Percentiles rank a stretch among this genome's conserved stretches.
Evolutionary conservation across 2,329 filamentous ascomycete species (phyloP).

Genomic region (Septoria petroselini): DNA sequence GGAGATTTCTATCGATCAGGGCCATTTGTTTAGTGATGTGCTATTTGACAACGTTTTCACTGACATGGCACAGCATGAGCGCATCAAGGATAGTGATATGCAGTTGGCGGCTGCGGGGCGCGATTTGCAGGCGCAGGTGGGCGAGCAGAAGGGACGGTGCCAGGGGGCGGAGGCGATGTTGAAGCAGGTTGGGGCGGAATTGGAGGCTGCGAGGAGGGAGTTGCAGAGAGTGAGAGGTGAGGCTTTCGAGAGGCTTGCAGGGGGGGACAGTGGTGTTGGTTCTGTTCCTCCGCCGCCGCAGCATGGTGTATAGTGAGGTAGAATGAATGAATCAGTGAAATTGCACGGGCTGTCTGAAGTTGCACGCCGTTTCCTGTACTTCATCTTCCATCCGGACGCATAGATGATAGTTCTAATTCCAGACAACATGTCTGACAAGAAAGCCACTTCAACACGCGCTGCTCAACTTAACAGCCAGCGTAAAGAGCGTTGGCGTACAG

Average conservation of each 20-base stretch:
- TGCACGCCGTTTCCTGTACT: no score
- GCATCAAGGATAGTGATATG: constrained; percentile 27
- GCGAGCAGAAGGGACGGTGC: constrained; percentile 24
- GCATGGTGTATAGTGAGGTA: constrained; percentile 1
- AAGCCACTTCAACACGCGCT: no score
- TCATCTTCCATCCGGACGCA: no score
- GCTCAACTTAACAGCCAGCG: not conserved
- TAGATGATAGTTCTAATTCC: no score
- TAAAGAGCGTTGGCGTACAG: constrained; percentile 44
- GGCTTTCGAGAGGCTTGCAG: constrained; percentile 31
- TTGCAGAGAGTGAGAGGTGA: constrained; percentile 35
- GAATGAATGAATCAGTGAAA: not conserved
- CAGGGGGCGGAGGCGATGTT: constrained; percentile 18
- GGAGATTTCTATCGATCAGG: constrained; percentile 32
- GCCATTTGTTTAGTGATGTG: constrained; percentile 33
- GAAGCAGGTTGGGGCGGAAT: constrained; percentile 19
- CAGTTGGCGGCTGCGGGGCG: constrained; percentile 27
- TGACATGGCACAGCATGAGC: constrained; percentile 33
- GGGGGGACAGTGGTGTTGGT: constrained; percentile 1
- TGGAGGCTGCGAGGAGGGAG: constrained; percentile 30
- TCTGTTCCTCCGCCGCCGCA: constrained; percentile 21
- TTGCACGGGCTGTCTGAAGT: no score
- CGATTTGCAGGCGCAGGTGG: constrained; percentile 26
- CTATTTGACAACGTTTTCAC: constrained; percentile 36
- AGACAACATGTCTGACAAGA: no score